Evolutionary conservation across 2,329 filamentous ascomycete genomes (phyloP), one percentile per base, ranked within the genome.

Genomic region (Xylariales sp.): DNA sequence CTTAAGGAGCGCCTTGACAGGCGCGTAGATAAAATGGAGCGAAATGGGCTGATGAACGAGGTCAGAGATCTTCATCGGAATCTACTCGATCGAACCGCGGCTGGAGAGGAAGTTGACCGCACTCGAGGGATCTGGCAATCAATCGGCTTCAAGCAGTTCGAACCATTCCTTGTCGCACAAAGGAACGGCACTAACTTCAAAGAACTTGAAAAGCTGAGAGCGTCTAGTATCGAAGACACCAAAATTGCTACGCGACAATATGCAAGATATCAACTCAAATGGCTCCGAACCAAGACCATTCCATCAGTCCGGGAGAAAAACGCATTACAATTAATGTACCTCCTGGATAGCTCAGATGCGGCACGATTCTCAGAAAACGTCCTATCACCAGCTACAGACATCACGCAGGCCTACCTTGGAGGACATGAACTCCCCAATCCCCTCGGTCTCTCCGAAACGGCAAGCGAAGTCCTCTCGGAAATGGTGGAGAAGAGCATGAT

Each of bases 101-200:
- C 66, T 2, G 83, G 80, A 0, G 61, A 70, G 2, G 49, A 62
- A 0, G 64, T 93, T 2, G 88, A 97, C 56, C 74, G 80, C 49
- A 86, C 78, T 1, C 80, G 82, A 40, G 94, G 93, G 1, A 94
- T 98, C 31, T 98, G 91, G 89, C 86, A 95, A 40, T 93, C 90
- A 1, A 98, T 98, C 47, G 93, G 93, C 1, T 96, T 89, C 64
- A 96, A 94, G 59, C 88, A 98, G 57, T 85, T 97, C 57, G 76
- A 86, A 43, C 73, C 78, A 0, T 95, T 89, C 55, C 66, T 90
- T 18, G 53, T 65, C 2, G 74, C 76, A 1, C 45, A 69, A 11
- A 52, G 64, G 49, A 46, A 60, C 43, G 52, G 50, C 6, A 42
- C 48, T 40, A 46, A 53, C 20, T 36, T 48, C 29, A 39, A 54